Base-by-base conservation (phyloP, 2,329 filamentous ascomycete genomes). In the Decorospora gaudefroyi region DNA sequence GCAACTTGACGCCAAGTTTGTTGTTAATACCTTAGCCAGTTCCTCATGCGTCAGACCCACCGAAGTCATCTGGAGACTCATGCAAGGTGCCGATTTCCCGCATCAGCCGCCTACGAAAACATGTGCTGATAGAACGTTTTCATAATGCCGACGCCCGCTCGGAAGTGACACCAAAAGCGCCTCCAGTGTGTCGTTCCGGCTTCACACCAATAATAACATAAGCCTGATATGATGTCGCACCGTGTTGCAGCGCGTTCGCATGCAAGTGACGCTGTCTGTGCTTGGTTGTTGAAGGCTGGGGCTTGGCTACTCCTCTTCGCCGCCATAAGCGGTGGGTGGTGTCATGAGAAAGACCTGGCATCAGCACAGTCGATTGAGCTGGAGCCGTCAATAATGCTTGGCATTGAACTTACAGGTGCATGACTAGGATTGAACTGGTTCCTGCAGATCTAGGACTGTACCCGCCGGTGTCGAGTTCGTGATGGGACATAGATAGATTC, bases 51-150 rank as follows among this genome's bases (percentile, higher is more conserved):
- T n/a, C n/a, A n/a, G n/a, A n/a, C n/a, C n/a, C n/a, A n/a, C n/a
- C n/a, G n/a, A n/a, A n/a, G n/a, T n/a, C n/a, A n/a, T n/a, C n/a
- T n/a, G n/a, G n/a, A n/a, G n/a, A n/a, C n/a, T n/a, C n/a, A n/a
- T n/a, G n/a, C n/a, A n/a, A n/a, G n/a, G 30, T 16, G 33, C 41
- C 41, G 41, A 26, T 8, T 10, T 26, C 15, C 28, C 33, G 25
- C 6, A 28, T 54, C 53, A 57, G 53, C 54, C 54, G 54, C 54
- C 50, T 53, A 56, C 54, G 54, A 52, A 55, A 41, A 42, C 25
- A 25, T 41, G 29, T 23, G 28, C 29, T n/a, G n/a, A n/a, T n/a
- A n/a, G n/a, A n/a, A n/a, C n/a, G 34, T 25, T 35, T 32, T 44
- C 42, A 44, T 35, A 28, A 33, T 40, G 29, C 22, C 42, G 29